A percentile compares a stretch with the other conserved stretches of the same genome.
Conservation (phyloP, 768 basidiomycete genomes). For the Lenzites betulinus region DNA sequence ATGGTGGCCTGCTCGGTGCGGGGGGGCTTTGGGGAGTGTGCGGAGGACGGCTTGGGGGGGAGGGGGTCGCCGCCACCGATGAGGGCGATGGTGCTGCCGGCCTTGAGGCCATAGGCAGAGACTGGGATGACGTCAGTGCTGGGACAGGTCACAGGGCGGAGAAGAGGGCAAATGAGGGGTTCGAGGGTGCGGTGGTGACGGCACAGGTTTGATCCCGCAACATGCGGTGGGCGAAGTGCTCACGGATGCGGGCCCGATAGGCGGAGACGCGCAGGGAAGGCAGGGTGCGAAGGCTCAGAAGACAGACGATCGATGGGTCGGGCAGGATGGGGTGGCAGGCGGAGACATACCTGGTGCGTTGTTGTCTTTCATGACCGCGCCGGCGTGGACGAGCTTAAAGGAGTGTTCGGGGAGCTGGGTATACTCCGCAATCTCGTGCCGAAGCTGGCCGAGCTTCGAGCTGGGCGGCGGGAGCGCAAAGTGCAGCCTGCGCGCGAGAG, state of each 20-base stretch:
- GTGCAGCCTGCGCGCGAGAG: conserved; percentile 40
- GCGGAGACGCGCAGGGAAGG: not conserved
- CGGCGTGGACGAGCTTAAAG: conserved; percentile 89
- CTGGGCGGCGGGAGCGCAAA: conserved; percentile 57
- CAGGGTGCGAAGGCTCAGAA: not conserved
- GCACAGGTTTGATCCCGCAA: conserved; percentile 12
- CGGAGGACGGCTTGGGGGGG: conserved; percentile 25
- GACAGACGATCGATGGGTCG: conserved; percentile 10
- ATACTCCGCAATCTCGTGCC: conserved; percentile 65
- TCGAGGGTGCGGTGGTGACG: conserved; percentile 17
- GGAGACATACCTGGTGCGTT: conserved; percentile 54
- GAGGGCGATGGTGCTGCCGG: conserved; percentile 70
- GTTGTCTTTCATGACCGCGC: conserved; percentile 90
- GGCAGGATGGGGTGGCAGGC: conserved; percentile 5
- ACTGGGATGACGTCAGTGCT: conserved; percentile 44
- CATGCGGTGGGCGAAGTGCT: conserved; percentile 3
- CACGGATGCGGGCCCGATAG: not conserved
- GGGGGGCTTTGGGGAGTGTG: conserved; percentile 24
- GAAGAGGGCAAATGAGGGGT: conserved; percentile 2
- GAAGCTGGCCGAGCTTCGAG: conserved; percentile 59
- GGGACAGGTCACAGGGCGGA: conserved; percentile 8
- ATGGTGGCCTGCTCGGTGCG: conserved; percentile 55
- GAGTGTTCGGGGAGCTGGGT: conserved; percentile 68
- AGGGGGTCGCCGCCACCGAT: conserved; percentile 48
- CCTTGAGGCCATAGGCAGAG: conserved; percentile 71